Base-by-base conservation (phyloP, 2,329 filamentous ascomycete species). In the Ascochyta koolunga region DNA sequence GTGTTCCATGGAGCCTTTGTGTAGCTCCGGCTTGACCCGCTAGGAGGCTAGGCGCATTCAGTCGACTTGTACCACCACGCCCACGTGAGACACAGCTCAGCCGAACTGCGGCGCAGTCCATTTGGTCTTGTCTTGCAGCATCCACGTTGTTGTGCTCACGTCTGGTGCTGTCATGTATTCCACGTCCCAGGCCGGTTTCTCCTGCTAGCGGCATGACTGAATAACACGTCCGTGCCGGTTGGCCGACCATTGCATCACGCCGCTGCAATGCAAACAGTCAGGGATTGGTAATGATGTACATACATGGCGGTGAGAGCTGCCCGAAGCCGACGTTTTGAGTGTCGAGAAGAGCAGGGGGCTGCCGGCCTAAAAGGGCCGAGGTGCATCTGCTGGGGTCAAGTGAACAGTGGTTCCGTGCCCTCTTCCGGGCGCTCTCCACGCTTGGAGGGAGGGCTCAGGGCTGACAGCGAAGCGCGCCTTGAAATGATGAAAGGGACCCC, bases 341-440 rank as follows among this genome's bases (percentile, higher is more conserved):
- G 58, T 68, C 66, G 67, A 60, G 57, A 65, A 58, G 60, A 52
- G 57, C 60, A 54, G 59, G 59, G 56, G 59, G 58, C 63, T 60
- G 61, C 64, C 56, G 67, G 65, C 60, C 58, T 59, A 57, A 68
- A 68, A 68, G 57, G 62, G 64, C 68, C 65, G 65, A 70, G 57
- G 60, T 69, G 71, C 72, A 73, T 73, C 15, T 69, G 72, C 53
- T 44, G 64, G 25, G 35, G 41, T 51, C 32, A 36, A 63, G 62
- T 66, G 69, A 68, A 69, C 68, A 67, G 63, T 62, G 64, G 67
- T 70, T 68, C 70, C 68, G 68, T 70, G 65, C 70, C 54, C n/a
- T n/a, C n/a, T n/a, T n/a, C n/a, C n/a, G n/a, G n/a, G n/a, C n/a
- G n/a, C n/a, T 64, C 61, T 68, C 69, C 61, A 59, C 56, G 58